These are phyloP conservation scores for Nasturtium officinale DNA, from an alignment of 345 rosid species.

Conservation along the genomic window DNA sequence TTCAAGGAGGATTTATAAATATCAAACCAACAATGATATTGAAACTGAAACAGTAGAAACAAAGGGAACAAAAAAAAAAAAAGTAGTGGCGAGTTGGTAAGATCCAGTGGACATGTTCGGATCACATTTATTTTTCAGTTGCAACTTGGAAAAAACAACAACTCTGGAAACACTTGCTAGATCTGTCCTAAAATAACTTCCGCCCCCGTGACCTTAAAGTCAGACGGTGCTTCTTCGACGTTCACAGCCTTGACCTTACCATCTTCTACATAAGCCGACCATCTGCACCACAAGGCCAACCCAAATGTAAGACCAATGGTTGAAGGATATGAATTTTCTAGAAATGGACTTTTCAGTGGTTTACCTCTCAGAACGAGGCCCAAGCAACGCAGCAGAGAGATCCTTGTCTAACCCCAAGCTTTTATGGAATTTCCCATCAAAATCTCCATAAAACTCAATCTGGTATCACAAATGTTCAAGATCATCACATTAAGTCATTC, in stretches of 20 bases:
- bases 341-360: not conserved
- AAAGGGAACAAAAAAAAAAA: not conserved
- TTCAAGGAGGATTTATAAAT: too few species aligned
- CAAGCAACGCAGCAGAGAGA: slow-evolving; percentile 87
- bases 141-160: slow-evolving; percentile 19
- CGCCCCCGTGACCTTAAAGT: slow-evolving; percentile 79
- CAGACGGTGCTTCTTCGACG: slow-evolving; percentile 87
- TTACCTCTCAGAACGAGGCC: slow-evolving; percentile 82
- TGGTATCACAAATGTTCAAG: slow-evolving; percentile 29
- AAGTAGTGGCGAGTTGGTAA: slow-evolving; percentile 2
- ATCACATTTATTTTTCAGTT: slow-evolving; percentile 41
- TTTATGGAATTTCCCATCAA: slow-evolving; percentile 86
- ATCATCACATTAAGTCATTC: not conserved
- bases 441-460: slow-evolving; percentile 95
- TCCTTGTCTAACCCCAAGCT: slow-evolving; percentile 85
- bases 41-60: not conserved
- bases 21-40: not conserved
- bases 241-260: slow-evolving; percentile 80
- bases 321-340: not conserved
- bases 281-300: slow-evolving; percentile 48
- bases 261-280: slow-evolving; percentile 89
- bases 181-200: slow-evolving; percentile 83
- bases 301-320: slow-evolving; percentile 12
- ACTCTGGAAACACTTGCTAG: slow-evolving; percentile 32
- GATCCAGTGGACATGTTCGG: slow-evolving; percentile 34